These are phyloP conservation scores for Xylariomycetidae sp. DNA, from an alignment of 2,329 filamentous ascomycete genomes.

Conservation along the genomic window DNA sequence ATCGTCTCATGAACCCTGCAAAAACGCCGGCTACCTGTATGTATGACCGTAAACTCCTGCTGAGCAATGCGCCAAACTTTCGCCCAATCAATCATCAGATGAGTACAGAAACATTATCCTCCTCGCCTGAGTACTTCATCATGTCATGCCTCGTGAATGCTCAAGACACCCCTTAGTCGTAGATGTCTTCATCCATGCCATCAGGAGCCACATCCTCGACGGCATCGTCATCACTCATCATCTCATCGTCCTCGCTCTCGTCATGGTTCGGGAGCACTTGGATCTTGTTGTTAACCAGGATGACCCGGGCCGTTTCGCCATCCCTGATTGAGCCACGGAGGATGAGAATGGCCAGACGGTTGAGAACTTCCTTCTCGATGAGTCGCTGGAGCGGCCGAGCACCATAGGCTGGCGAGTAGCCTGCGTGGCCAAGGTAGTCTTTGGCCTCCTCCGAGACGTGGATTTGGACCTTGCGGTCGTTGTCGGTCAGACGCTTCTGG, in stretches of 20 bases:
- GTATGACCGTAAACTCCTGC: too few relatives aligned
- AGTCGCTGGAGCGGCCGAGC: slow-evolving; percentile 81
- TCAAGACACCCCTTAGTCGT: slow-evolving; percentile 26
- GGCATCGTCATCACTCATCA: slow-evolving; percentile 70
- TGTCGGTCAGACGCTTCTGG: slow-evolving; percentile 80
- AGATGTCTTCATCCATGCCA: slow-evolving; percentile 55
- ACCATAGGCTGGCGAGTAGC: slow-evolving; percentile 93
- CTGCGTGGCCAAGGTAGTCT: slow-evolving; percentile 84
- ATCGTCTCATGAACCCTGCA: too few relatives aligned
- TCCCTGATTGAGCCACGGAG: slow-evolving; percentile 79
- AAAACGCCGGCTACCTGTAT: too few relatives aligned
- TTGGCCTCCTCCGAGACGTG: slow-evolving; percentile 79
- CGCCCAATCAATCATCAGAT: too few relatives aligned
- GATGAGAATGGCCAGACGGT: slow-evolving; percentile 85
- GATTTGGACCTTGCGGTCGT: slow-evolving; percentile 81
- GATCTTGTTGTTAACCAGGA: slow-evolving; percentile 73
- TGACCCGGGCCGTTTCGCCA: slow-evolving; percentile 75
- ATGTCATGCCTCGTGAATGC: background rate
- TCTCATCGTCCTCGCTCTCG: slow-evolving; percentile 59
- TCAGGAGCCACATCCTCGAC: slow-evolving; percentile 60
- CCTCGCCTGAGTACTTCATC: background rate
- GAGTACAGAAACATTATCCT: background rate
- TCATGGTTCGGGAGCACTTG: slow-evolving; percentile 76
- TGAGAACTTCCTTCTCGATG: slow-evolving; percentile 96
- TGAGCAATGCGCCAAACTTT: too few relatives aligned